phyloP scores from a whole-genome alignment of 306 rosid genomes.

The Vachellia pachyceras region DNA sequence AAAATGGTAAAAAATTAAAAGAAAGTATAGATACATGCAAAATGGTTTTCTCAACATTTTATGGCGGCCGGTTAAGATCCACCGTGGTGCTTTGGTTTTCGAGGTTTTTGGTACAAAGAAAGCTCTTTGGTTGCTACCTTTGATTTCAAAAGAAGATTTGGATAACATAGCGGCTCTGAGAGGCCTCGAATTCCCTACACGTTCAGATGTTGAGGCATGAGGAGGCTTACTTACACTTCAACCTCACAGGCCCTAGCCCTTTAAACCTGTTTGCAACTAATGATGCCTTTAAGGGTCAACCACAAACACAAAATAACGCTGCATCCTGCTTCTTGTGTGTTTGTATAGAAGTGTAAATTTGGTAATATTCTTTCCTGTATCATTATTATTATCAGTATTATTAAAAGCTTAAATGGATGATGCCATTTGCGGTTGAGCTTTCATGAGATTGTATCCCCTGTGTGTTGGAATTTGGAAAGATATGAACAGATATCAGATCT shows the following conservation, averaged over 20 bases:
- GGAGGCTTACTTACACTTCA: constrained; percentile 9
- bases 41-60: background rate
- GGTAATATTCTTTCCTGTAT: background rate
- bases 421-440: no score
- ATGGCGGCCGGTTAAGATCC: constrained; percentile 1
- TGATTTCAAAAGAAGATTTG: constrained; percentile 77
- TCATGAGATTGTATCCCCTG: no score
- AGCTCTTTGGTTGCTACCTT: constrained; percentile 79
- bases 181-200: constrained; percentile 86
- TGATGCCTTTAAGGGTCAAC: background rate
- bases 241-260: constrained; percentile 18
- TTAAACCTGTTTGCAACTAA: constrained; percentile 6
- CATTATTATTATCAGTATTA: background rate
- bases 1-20: no score
- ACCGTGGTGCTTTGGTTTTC: background rate
- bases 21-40: no score
- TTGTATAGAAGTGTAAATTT: constrained; percentile 10
- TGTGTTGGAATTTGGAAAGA: no score
- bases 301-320: no score
- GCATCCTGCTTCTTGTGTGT: background rate
- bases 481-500: no score
- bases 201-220: constrained; percentile 69
- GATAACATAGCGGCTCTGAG: constrained; percentile 75
- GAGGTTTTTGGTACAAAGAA: constrained; percentile 91
- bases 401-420: no score